Base-by-base conservation (phyloP, 2,329 filamentous ascomycete genomes). In the Lachnellula suecica region DNA sequence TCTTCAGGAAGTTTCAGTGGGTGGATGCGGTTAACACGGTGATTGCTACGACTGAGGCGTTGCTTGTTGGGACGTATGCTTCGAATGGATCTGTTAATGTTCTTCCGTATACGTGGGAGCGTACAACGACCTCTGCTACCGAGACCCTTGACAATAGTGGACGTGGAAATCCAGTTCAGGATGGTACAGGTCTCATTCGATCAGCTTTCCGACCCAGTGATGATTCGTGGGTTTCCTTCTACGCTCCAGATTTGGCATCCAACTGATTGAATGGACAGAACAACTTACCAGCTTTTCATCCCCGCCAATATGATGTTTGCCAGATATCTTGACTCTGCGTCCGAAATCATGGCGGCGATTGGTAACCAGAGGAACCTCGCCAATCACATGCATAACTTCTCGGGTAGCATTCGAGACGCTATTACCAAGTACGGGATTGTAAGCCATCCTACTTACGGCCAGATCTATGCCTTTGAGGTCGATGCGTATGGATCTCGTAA, bases 191-290 rank as follows among this genome's bases (percentile, higher is more conserved):
- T 0, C 79, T 97, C 46, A 81, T 97, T 38, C 83, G 93, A 49
- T 92, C 88, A 59, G 91, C 91, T 25, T 97, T 97, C 75, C 82
- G 93, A 1, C 93, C 92, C 0, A 93, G 88, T 53, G 93, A 97
- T 68, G 93, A 97, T 68, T 84, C 90, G 13, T 90, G 31, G 52
- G 65, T 58, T 15, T 40, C 9, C 27, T 10, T 37, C 25, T 48
- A 13, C 15, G 9, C 49, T 35, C 2, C 17, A 7, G 15, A 19
- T 38, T 2, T 24, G 4, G 15, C 17, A 34, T 17, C 23, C 10
- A 37, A 11, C 27, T 22, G 13, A 24, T 23, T 7, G 19, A 29
- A 17, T 8, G 6, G 20, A 37, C 20, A 67, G 64, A 31, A 67
- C 88, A 1, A 88, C 89, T 35, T 85, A 91, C 55, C 90, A 93